Conservation (phyloP, 345 rosid genomes). For the Punica granatum region DNA sequence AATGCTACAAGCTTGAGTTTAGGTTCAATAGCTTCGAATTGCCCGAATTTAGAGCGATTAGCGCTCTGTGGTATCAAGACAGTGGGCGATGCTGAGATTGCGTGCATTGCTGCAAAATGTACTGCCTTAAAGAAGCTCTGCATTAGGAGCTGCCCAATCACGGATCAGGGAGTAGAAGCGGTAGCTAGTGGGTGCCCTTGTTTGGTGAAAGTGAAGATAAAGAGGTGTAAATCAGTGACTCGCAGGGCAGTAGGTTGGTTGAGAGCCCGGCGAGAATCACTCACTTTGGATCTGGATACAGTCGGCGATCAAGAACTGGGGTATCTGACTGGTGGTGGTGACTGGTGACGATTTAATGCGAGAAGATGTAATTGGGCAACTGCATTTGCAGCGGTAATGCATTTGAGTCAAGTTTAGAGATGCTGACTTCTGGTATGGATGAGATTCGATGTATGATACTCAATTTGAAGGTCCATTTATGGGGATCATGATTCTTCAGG, state of each 20-base stretch:
- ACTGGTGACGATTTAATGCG: no score
- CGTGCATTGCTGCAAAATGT: constrained; percentile 62
- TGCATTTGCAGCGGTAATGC: no score
- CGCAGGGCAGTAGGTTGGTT: constrained; percentile 12
- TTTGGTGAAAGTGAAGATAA: constrained; percentile 72
- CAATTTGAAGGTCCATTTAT: no score
- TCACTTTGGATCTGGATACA: constrained; percentile 55
- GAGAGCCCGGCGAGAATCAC: constrained; percentile 24
- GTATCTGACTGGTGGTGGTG: no score
- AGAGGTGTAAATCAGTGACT: constrained; percentile 72
- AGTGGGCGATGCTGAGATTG: constrained; percentile 56
- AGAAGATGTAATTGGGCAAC: no score
- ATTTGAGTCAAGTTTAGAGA: no score
- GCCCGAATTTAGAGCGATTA: constrained; percentile 55
- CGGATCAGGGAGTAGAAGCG: constrained; percentile 59
- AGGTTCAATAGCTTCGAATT: constrained; percentile 49
- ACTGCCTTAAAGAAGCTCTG: constrained; percentile 67
- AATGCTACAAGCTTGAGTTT: constrained; percentile 51
- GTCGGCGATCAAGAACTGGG: constrained; percentile 27
- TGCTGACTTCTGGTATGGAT: no score
- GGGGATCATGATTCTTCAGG: no score
- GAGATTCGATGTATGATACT: no score
- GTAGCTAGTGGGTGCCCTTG: constrained; percentile 66
- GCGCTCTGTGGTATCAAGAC: constrained; percentile 72
- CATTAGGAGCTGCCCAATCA: constrained; percentile 56